phyloP scores from a whole-genome alignment of 768 basidiomycete genomes.

The Dacryopinax primogenitus region DNA sequence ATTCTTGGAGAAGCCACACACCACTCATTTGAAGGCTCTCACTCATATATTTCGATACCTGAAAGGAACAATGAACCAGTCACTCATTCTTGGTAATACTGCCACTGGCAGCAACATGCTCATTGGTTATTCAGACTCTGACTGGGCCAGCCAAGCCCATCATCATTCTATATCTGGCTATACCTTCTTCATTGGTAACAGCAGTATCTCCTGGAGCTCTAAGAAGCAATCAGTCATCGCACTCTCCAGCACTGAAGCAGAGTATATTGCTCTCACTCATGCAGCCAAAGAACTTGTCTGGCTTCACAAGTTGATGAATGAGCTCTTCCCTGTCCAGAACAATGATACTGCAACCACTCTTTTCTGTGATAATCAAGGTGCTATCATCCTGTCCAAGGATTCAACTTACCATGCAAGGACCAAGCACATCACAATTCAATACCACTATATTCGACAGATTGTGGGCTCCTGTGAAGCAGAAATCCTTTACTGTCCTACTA shows the following conservation, averaged over 20 bases:
- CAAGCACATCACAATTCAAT: not conserved
- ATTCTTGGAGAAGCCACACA: slow-evolving; percentile 25
- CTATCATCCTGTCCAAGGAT: not conserved
- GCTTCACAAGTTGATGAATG: not conserved
- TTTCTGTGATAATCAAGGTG: slow-evolving; percentile 7
- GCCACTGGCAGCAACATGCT: not conserved
- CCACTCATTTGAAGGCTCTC: slow-evolving; percentile 29
- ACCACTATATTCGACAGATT: slow-evolving; percentile 4
- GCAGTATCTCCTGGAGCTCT: slow-evolving; percentile 18
- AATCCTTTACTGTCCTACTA: not conserved
- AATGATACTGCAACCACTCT: not conserved
- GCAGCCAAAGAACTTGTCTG: not conserved
- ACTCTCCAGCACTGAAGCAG: slow-evolving; percentile 19
- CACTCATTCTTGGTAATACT: slow-evolving; percentile 2
- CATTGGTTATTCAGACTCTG: slow-evolving; percentile 10
- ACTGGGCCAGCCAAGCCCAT: slow-evolving; percentile 11
- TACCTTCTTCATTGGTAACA: slow-evolving; percentile 12
- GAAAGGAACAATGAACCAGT: slow-evolving; percentile 26
- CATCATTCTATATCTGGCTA: slow-evolving; percentile 11
- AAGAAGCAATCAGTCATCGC: slow-evolving; percentile 19
- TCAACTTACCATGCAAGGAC: not conserved
- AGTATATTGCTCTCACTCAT: slow-evolving; percentile 17
- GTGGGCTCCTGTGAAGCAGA: not conserved
- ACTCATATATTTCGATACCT: slow-evolving; percentile 30
- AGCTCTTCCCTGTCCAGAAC: not conserved